phyloP scores from a whole-genome alignment of 1,284 basidiomycete genomes.

The Athelia psychrophila region DNA sequence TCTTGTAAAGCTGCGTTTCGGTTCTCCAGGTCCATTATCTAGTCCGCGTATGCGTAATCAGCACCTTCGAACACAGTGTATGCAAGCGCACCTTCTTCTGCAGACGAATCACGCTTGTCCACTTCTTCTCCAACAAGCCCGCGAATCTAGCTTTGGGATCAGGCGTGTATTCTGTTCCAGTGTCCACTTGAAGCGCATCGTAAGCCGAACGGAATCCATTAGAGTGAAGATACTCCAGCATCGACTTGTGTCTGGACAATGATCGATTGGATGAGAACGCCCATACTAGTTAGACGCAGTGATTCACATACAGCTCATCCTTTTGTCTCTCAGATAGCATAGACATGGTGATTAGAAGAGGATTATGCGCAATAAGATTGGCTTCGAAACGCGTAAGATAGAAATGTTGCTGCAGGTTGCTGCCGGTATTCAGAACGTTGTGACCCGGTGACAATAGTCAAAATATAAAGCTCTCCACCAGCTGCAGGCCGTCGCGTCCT shows the following conservation, averaged over 20 bases:
- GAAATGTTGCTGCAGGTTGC: no score
- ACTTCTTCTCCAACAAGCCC: conserved; percentile 91
- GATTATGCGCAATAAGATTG: no score
- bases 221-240: conserved; percentile 79
- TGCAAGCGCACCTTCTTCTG: conserved; percentile 78
- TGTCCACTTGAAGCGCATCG: conserved; percentile 61
- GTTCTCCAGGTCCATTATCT: conserved; percentile 91
- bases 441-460: no score
- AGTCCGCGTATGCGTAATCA: background rate
- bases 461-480: no score
- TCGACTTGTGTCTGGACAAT: conserved; percentile 70
- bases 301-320: conserved; percentile 72
- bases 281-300: conserved; percentile 11
- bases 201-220: conserved; percentile 64
- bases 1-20: conserved; percentile 78
- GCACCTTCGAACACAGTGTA: conserved; percentile 6
- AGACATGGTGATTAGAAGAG: conserved; percentile 31
- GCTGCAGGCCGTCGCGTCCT: background rate
- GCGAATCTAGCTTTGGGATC: conserved; percentile 84
- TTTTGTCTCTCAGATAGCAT: conserved; percentile 75
- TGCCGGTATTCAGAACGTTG: no score
- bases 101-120: conserved; percentile 89
- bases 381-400: no score
- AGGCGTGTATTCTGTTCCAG: conserved; percentile 62
- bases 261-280: conserved; percentile 9